Base-by-base conservation (phyloP, 208 protist genomes). In the Crithidia acanthocephali region DNA sequence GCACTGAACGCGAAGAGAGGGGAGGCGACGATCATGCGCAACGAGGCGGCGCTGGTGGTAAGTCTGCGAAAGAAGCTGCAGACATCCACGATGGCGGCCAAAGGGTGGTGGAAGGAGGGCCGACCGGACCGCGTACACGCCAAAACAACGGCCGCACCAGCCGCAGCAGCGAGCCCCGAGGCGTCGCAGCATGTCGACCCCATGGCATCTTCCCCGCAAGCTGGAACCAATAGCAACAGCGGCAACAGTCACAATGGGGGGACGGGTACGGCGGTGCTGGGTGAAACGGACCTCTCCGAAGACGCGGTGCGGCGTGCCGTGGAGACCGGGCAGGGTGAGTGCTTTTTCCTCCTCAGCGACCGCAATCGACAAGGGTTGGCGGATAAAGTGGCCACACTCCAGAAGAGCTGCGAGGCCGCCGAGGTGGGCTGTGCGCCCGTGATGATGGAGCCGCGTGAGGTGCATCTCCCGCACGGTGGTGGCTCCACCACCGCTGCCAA, bases 1-100 rank as follows among this genome's bases (percentile, higher is more conserved):
- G 87, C 88, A 16, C 78, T 96, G 7, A 93, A 92, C 53, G 85
- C 87, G 1, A 96, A 94, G 72, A 87, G 86, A 42, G 87, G 88
- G 2, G 55, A 64, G 30, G 78, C 93, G 55, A 87, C 71, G 55
- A 84, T 96, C 40, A 79, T 71, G 55, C 65, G 72, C 50, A 96
- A 88, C 68, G 61, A 72, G 16, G 76, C 60, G 2, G 91, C 91
- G 1, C 76, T 96, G 20, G 66, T 96, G 10, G 68, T 42, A 27
- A 94, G 77, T 51, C 58, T 96, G 45, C 62, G 79, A 18, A 86
- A 87, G 60, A 94, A 93, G 64, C 53, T 96, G 9, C 52, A 72
- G 20, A 42, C 62, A 11, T 80, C 77, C 2, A 33, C 9, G 22
- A 67, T 55, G 28, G 67, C 62, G 10, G 56, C 45, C 8, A 69